Evolutionary conservation across 305 asterid genomes (phyloP).

Genomic region (Euphrasia arctica): DNA sequence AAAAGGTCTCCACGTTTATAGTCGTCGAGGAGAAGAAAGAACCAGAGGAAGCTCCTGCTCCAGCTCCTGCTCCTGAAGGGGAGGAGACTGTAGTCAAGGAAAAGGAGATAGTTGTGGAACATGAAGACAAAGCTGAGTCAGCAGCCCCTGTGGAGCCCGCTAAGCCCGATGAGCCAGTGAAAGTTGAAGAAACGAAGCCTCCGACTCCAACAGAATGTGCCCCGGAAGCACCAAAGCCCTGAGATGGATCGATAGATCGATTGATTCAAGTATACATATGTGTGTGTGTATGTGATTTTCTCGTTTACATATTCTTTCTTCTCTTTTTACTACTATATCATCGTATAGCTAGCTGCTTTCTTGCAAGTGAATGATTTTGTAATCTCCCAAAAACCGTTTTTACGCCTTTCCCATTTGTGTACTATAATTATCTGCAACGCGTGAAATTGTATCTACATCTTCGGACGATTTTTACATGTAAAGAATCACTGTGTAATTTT

Average conservation of each 20-base stretch:
- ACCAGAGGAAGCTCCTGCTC: slow-evolving; percentile 24
- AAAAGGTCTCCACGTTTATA: slow-evolving; percentile 57
- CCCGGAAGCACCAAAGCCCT: slow-evolving; percentile 41
- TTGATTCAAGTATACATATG: not conserved
- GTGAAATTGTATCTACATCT: slow-evolving; percentile 29
- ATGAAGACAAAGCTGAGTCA: slow-evolving; percentile 10
- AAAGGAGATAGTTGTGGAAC: slow-evolving; percentile 52
- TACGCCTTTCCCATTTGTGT: slow-evolving; percentile 16
- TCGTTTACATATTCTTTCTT: slow-evolving; percentile 24
- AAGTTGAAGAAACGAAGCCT: slow-evolving; percentile 38
- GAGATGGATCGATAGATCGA: slow-evolving; percentile 9
- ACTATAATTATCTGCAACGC: slow-evolving; percentile 17
- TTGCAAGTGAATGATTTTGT: slow-evolving; percentile 6
- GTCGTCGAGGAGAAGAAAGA: slow-evolving; percentile 45
- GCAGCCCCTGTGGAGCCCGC: not conserved
- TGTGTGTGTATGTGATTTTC: slow-evolving; percentile 21
- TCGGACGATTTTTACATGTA: slow-evolving; percentile 34
- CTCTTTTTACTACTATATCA: not conserved
- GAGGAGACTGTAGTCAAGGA: slow-evolving; percentile 42
- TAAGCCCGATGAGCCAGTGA: slow-evolving; percentile 26
- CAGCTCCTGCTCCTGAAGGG: slow-evolving; percentile 23
- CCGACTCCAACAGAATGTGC: slow-evolving; percentile 7
- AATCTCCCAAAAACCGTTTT: slow-evolving; percentile 4
- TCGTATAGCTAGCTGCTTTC: not conserved
- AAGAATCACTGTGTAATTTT: slow-evolving; percentile 12